Evolutionary conservation across 1,139 yeast genomes (phyloP).

Genomic region (Suhomyces panamericanus): DNA sequence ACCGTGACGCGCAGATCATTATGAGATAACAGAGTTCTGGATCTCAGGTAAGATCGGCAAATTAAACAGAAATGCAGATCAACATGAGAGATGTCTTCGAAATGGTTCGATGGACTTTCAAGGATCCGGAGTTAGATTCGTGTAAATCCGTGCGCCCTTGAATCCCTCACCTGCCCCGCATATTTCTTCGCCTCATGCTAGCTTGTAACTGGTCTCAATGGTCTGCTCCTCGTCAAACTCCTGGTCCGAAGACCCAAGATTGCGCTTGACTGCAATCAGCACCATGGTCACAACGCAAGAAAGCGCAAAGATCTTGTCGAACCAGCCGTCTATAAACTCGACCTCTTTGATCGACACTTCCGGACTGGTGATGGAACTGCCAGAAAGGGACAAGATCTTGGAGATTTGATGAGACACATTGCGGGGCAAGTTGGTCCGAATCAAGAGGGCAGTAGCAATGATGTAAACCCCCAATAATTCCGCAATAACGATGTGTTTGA

Average conservation of each 20-base stretch:
- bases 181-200: constrained; percentile 2
- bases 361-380: constrained; percentile 27
- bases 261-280: constrained; percentile 36
- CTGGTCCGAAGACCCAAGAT: constrained; percentile 18
- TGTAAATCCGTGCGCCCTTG: too few species aligned
- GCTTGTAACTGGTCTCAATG: constrained; percentile 21
- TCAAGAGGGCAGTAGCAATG: constrained; percentile 73
- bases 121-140: too few species aligned
- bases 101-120: too few species aligned
- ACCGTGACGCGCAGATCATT: too few species aligned
- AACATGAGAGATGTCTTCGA: too few species aligned
- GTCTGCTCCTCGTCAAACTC: constrained; percentile 37
- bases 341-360: constrained; percentile 40
- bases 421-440: constrained; percentile 71
- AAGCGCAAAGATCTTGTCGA: constrained; percentile 68
- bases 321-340: constrained; percentile 72
- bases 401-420: constrained; percentile 56
- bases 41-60: too few species aligned
- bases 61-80: too few species aligned
- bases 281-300: constrained; percentile 55
- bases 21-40: too few species aligned
- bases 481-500: constrained; percentile 55
- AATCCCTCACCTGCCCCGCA: too few species aligned
- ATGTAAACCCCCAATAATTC: constrained; percentile 78
- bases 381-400: constrained; percentile 41